A percentile compares a stretch with the other conserved stretches of the same genome.
These are phyloP conservation scores for Terana coerulea DNA, from an alignment of 768 basidiomycete species.

Conservation along the genomic window DNA sequence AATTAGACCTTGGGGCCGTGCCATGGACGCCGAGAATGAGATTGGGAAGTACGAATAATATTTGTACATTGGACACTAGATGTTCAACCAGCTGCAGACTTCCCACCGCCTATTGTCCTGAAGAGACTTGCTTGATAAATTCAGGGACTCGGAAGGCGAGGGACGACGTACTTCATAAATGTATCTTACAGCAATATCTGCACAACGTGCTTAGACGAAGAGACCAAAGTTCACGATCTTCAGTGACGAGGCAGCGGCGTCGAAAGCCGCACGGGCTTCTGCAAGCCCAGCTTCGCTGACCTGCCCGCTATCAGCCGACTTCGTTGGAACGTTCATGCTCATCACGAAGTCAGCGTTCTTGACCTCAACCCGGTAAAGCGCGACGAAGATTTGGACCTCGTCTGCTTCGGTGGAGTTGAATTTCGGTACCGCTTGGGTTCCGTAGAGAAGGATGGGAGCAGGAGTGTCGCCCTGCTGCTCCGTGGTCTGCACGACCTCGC, in stretches of 20 bases:
- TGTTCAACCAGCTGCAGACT: no score
- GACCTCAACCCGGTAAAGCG: slow-evolving; percentile 70
- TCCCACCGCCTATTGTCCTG: no score
- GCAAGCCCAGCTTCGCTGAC: slow-evolving; percentile 36
- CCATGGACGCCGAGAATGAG: no score
- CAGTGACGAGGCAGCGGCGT: slow-evolving; percentile 53
- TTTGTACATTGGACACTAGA: background rate
- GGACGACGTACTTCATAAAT: no score
- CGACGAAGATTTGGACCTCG: slow-evolving; percentile 72
- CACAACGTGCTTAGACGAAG: slow-evolving; percentile 47
- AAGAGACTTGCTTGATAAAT: no score
- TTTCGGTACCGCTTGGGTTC: slow-evolving; percentile 71
- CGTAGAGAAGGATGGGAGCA: slow-evolving; percentile 56
- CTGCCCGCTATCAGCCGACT: slow-evolving; percentile 40
- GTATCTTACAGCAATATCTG: background rate
- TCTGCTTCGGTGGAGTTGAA: slow-evolving; percentile 64
- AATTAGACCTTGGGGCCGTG: background rate
- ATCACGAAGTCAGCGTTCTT: slow-evolving; percentile 81
- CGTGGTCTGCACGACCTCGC: slow-evolving; percentile 38
- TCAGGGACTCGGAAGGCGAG: no score
- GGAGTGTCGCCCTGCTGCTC: slow-evolving; percentile 48
- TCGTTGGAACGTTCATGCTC: slow-evolving; percentile 75
- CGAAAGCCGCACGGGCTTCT: slow-evolving; percentile 46
- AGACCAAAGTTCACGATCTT: slow-evolving; percentile 64
- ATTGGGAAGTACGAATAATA: background rate